These are phyloP conservation scores for Aspergillus steynii DNA, from an alignment of 495 filamentous ascomycete genomes.

Conservation along the genomic window DNA sequence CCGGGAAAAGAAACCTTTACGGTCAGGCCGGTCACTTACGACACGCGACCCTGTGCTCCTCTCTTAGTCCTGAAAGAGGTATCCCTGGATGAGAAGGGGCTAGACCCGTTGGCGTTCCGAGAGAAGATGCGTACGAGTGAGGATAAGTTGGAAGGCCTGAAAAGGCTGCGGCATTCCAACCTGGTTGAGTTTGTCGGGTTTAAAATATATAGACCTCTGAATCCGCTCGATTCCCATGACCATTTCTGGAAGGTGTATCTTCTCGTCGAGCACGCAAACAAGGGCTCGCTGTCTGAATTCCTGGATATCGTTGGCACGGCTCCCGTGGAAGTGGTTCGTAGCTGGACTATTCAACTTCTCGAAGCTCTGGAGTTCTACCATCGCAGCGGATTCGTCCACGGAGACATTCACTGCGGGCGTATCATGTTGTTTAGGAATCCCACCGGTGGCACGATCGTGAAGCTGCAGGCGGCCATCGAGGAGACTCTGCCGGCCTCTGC, in stretches of 20 bases:
- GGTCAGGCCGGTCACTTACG: slow-evolving; percentile 62
- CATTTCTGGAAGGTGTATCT: slow-evolving; percentile 74
- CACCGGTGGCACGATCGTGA: slow-evolving; percentile 45
- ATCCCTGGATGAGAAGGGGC: slow-evolving; percentile 34
- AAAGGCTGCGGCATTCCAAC: slow-evolving; percentile 73
- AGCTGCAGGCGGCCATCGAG: slow-evolving; percentile 45
- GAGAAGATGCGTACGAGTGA: slow-evolving; percentile 60
- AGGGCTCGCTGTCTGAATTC: slow-evolving; percentile 79
- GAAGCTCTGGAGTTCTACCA: slow-evolving; percentile 87
- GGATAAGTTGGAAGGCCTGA: slow-evolving; percentile 73
- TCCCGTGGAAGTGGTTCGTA: slow-evolving; percentile 67
- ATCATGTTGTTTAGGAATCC: slow-evolving; percentile 60
- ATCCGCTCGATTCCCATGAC: slow-evolving; percentile 26
- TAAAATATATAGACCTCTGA: slow-evolving; percentile 58
- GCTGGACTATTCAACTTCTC: slow-evolving; percentile 88
- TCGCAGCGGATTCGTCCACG: slow-evolving; percentile 76
- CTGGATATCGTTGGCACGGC: slow-evolving; percentile 76
- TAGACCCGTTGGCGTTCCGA: slow-evolving; percentile 50
- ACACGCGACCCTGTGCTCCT: slow-evolving; percentile 49
- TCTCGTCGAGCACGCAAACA: slow-evolving; percentile 75
- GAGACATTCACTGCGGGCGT: slow-evolving; percentile 72
- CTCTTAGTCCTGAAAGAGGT: slow-evolving; percentile 69
- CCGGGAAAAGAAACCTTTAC: slow-evolving; percentile 61
- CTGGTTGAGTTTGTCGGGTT: slow-evolving; percentile 77
- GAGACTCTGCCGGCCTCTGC: slow-evolving; percentile 37